Conservation (phyloP, 1,284 basidiomycete species). For the Ustilago bromivora region DNA sequence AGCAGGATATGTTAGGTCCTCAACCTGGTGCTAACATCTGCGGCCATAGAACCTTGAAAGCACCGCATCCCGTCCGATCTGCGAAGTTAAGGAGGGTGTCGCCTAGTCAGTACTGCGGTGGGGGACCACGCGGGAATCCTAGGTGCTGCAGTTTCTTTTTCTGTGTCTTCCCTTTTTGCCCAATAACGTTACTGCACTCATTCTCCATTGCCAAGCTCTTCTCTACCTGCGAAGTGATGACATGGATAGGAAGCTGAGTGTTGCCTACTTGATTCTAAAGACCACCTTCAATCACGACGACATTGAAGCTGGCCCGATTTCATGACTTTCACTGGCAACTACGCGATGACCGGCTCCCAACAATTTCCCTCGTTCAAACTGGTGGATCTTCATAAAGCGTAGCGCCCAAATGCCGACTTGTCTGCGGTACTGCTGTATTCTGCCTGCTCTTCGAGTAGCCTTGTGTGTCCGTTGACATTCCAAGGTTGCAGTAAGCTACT, state of each 20-base stretch:
- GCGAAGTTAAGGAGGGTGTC: conserved; percentile 83
- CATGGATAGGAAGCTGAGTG: too few relatives aligned
- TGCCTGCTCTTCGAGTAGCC: background rate
- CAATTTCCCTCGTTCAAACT: conserved; percentile 1
- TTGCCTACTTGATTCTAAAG: too few relatives aligned
- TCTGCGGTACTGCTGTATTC: background rate
- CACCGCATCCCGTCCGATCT: conserved; percentile 85
- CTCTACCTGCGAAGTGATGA: too few relatives aligned
- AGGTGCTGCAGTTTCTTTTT: conserved; percentile 77
- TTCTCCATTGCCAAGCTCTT: too few relatives aligned
- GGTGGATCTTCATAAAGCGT: conserved; percentile 3
- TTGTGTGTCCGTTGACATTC: too few relatives aligned
- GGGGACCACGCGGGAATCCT: conserved; percentile 86
- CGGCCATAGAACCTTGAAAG: conserved; percentile 83
- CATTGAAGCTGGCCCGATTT: background rate
- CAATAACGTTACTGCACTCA: too few relatives aligned
- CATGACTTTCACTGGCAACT: background rate
- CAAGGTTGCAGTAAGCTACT: background rate
- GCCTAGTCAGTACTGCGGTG: conserved; percentile 85
- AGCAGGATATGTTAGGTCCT: background rate
- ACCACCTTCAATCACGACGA: background rate
- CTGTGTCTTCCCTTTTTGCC: too few relatives aligned
- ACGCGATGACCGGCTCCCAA: conserved; percentile 4
- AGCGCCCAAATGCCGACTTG: background rate
- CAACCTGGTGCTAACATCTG: conserved; percentile 71